Conservation (phyloP, 495 filamentous ascomycete species). For the Penicillium cinerascens region DNA sequence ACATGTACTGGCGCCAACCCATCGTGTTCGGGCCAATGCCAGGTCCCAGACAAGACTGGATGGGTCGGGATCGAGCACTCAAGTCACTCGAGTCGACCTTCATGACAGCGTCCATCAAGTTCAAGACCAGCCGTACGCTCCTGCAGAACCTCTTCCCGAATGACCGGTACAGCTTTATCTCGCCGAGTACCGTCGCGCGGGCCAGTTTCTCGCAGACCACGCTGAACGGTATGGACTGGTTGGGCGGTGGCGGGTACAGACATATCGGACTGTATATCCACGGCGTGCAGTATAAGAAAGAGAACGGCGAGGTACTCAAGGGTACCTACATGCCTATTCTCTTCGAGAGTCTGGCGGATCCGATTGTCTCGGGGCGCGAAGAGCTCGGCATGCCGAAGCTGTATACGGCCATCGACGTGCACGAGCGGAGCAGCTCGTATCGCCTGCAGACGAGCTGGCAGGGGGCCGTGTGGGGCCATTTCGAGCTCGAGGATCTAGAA, state of each 20-base stretch:
- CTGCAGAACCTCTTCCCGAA: conserved; percentile 53
- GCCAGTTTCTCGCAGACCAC: conserved; percentile 43
- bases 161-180: conserved; percentile 41
- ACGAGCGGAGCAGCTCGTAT: conserved; percentile 33
- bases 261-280: conserved; percentile 56
- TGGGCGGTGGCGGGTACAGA: conserved; percentile 52
- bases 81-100: conserved; percentile 39
- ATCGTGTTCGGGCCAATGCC: conserved; percentile 57
- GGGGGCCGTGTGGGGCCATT: conserved; percentile 42
- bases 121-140: conserved; percentile 56
- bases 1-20: conserved; percentile 49
- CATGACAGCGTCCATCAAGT: conserved; percentile 51
- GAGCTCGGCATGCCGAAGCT: conserved; percentile 58
- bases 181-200: conserved; percentile 45
- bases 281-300: conserved; percentile 51
- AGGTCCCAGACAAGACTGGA: conserved; percentile 45
- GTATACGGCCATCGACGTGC: conserved; percentile 44
- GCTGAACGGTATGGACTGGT: neutral
- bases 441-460: conserved; percentile 45
- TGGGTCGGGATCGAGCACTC: conserved; percentile 22
- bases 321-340: conserved; percentile 54
- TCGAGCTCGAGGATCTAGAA: conserved; percentile 37
- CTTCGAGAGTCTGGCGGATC: conserved; percentile 51
- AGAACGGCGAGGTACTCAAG: conserved; percentile 41
- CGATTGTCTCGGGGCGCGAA: conserved; percentile 51